Evolutionary conservation across 176 grass and related monocot species (phyloP), one percentile per base, ranked within the genome.

Genomic region (Bolboschoenus planiculmis): DNA sequence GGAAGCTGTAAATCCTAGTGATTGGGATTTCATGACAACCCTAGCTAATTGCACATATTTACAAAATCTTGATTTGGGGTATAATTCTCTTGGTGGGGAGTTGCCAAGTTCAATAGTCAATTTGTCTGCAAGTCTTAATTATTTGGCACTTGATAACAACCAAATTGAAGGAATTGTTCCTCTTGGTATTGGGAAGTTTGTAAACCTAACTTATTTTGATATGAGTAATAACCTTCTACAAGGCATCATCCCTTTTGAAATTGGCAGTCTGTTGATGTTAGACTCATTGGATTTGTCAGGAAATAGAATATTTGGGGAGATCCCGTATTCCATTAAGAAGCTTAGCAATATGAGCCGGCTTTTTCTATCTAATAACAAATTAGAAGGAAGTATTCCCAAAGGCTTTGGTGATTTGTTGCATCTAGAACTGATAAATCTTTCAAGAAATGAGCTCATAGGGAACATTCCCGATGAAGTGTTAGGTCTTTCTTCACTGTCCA

Each of bases 211-310:
- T 50, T 20, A 56, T 0, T 53, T 97, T 78, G 31, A 47, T 15
- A 86, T 97, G 79, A 27, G 72, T 2, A 30, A 85, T 16, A 97
- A 93, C 36, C 85, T 75, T 76, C 84, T 92, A 57, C 84, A 86
- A 44, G 88, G 86, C n/a, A 2, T 21, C 42, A 91, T 97, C 80
- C 94, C 91, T 7, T 10, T 3, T 8, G 78, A 47, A 3, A 70
- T 93, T 43, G 68, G 94, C 24, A 88, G 85, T 31, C 79, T 97
- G 3, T 15, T 1, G 1, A 78, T 84, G 0, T 58, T 97, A 75
- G 0, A 68, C 78, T 0, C 60, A 3, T 75, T 97, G 11, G 13
- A 18, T 35, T 83, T 97, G 2, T 90, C 81, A 0, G 81, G 0
- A 8, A 97, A 97, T 68, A 84, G 10, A 3, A 78, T 97, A 0